Percentiles rank a stretch among this genome's conserved stretches.
These are phyloP conservation scores for Stephanodiscus triporus DNA, from an alignment of 108 stramenopile genomes.

Conservation along the genomic window DNA sequence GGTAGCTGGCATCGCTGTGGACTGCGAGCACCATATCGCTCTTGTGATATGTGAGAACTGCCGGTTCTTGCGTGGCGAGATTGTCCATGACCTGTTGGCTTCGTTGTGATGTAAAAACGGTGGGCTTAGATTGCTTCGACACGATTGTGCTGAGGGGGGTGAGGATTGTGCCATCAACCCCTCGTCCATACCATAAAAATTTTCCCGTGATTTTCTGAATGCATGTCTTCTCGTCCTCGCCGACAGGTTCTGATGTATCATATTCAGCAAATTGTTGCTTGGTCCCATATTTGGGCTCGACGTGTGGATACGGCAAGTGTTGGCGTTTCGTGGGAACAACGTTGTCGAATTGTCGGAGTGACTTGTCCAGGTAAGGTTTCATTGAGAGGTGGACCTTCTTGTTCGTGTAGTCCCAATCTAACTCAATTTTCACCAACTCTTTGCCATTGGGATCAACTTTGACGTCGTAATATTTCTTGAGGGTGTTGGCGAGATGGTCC, in stretches of 20 bases:
- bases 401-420: background rate
- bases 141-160: no score
- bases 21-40: no score
- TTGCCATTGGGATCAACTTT: background rate
- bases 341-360: background rate
- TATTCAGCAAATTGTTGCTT: conserved; percentile 1
- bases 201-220: conserved; percentile 1
- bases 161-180: no score
- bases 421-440: background rate
- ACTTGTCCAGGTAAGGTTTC: background rate
- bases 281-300: background rate
- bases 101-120: no score
- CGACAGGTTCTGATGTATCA: background rate
- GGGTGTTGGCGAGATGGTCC: no score
- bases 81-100: no score
- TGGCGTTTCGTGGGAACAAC: background rate
- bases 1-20: no score
- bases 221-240: background rate
- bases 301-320: background rate
- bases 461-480: conserved; percentile 1
- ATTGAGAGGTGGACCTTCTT: conserved; percentile 1
- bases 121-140: no score
- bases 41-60: no score
- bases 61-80: no score
- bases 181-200: background rate